Evolutionary conservation across 176 grass and related monocot species (phyloP).

Genomic region (Panicum miliaceum): DNA sequence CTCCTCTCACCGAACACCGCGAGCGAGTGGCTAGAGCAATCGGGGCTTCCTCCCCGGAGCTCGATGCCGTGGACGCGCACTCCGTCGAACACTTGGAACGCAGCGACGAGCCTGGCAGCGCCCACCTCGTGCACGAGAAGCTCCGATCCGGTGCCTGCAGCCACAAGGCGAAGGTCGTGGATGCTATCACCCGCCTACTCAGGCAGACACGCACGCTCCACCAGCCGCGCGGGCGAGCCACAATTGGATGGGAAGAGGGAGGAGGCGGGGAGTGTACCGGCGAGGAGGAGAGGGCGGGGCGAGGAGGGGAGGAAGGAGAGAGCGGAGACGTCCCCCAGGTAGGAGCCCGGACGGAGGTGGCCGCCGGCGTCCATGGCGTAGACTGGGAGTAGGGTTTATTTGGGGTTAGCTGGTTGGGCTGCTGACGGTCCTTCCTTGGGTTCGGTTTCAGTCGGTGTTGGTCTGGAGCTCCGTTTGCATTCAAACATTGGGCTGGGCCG

Average conservation of each 20-base stretch:
- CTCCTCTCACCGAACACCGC: conserved; percentile 71
- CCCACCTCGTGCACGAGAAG: conserved; percentile 64
- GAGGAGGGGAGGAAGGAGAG: conserved; percentile 57
- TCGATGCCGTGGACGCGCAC: conserved; percentile 84
- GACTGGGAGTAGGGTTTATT: conserved; percentile 27
- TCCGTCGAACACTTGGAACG: conserved; percentile 74
- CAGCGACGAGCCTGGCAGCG: conserved; percentile 43
- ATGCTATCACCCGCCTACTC: neutral
- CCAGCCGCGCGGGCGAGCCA: neutral
- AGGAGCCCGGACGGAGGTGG: conserved; percentile 42
- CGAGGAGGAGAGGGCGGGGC: conserved; percentile 36
- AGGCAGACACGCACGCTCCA: neutral
- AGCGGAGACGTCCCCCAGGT: conserved; percentile 56
- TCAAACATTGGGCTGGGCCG: conserved; percentile 16
- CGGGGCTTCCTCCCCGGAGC: conserved; percentile 6
- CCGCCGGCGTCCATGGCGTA: conserved; percentile 45
- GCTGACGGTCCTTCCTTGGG: no score
- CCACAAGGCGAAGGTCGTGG: neutral
- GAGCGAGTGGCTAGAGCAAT: neutral
- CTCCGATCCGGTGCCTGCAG: conserved; percentile 70
- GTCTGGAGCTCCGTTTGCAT: neutral
- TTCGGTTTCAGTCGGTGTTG: neutral
- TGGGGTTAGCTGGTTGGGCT: neutral
- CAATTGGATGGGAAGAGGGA: neutral
- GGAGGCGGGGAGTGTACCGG: conserved; percentile 30